Evolutionary conservation across 1,284 basidiomycete genomes (phyloP).

Genomic region (Moesziomyces antarcticus): DNA sequence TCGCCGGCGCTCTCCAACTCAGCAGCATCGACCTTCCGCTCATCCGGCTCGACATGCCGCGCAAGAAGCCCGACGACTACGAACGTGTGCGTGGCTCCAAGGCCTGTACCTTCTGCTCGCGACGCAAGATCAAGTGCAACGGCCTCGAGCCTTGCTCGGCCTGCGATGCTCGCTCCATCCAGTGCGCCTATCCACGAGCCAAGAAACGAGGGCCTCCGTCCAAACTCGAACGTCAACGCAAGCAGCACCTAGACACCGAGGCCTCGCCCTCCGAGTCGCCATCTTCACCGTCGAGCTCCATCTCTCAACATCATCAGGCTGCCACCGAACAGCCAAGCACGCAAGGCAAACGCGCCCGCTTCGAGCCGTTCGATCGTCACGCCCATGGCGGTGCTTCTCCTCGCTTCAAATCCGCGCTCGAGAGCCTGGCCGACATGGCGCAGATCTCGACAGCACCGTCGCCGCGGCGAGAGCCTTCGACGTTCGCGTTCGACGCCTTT

Average conservation of each 20-base stretch:
- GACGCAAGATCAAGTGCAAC: slow-evolving; percentile 20
- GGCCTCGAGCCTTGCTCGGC: slow-evolving; percentile 9
- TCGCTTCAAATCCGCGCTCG: not conserved
- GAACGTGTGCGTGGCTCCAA: slow-evolving; percentile 18
- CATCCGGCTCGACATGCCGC: slow-evolving; percentile 1
- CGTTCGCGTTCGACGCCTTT: not conserved
- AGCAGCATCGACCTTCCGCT: too few species aligned
- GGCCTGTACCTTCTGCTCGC: slow-evolving; percentile 17
- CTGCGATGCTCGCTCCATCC: not conserved
- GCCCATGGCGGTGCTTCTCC: not conserved
- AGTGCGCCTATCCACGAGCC: slow-evolving; percentile 7
- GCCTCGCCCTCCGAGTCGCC: not conserved
- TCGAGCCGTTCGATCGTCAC: not conserved
- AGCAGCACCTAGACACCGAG: not conserved
- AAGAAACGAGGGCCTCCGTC: slow-evolving; percentile 21
- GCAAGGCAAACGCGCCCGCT: not conserved
- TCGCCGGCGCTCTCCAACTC: too few species aligned
- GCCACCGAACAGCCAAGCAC: too few species aligned
- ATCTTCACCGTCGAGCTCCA: not conserved
- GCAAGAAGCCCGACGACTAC: slow-evolving; percentile 10
- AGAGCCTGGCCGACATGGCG: not conserved
- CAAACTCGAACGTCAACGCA: slow-evolving; percentile 1
- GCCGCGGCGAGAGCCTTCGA: not conserved
- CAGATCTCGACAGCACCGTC: not conserved
- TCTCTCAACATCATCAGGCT: not conserved